phyloP scores from a whole-genome alignment of 495 filamentous ascomycete genomes.

The Hypoxylon lenormandii region DNA sequence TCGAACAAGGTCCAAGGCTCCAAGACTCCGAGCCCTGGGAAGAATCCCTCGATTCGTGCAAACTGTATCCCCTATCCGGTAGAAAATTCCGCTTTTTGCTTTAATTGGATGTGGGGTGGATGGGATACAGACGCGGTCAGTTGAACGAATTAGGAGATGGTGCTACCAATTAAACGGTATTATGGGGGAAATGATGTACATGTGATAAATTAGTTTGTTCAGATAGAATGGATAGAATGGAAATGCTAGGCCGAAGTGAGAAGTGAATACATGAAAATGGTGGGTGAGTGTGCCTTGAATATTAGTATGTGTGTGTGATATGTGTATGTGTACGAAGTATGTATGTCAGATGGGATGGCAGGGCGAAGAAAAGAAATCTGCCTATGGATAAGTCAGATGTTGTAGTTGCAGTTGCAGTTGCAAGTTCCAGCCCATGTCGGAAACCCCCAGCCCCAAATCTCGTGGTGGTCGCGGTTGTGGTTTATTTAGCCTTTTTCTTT shows the following conservation, averaged over 20 bases:
- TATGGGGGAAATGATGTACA: slow-evolving; percentile 41
- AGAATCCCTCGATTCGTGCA: slow-evolving; percentile 33
- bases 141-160: slow-evolving; percentile 37
- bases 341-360: no score
- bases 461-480: background rate
- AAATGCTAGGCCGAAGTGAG: slow-evolving; percentile 16
- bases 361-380: no score
- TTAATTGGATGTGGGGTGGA: slow-evolving; percentile 47
- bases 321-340: no score
- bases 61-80: slow-evolving; percentile 40
- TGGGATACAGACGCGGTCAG: slow-evolving; percentile 24
- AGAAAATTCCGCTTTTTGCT: slow-evolving; percentile 26
- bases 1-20: slow-evolving; percentile 24
- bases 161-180: slow-evolving; percentile 24
- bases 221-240: slow-evolving; percentile 8
- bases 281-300: slow-evolving; percentile 4
- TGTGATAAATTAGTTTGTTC: slow-evolving; percentile 19
- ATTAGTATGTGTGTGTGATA: slow-evolving; percentile 4
- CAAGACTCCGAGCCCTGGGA: slow-evolving; percentile 5
- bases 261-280: slow-evolving; percentile 1
- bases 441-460: no score
- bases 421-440: no score
- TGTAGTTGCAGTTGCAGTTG: no score
- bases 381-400: no score
- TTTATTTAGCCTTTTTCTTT: slow-evolving; percentile 25